Percentiles rank a stretch among this genome's conserved stretches.
phyloP scores from a whole-genome alignment of 2,329 filamentous ascomycete species.

The Nothophaeocryptopus gaeumannii region DNA sequence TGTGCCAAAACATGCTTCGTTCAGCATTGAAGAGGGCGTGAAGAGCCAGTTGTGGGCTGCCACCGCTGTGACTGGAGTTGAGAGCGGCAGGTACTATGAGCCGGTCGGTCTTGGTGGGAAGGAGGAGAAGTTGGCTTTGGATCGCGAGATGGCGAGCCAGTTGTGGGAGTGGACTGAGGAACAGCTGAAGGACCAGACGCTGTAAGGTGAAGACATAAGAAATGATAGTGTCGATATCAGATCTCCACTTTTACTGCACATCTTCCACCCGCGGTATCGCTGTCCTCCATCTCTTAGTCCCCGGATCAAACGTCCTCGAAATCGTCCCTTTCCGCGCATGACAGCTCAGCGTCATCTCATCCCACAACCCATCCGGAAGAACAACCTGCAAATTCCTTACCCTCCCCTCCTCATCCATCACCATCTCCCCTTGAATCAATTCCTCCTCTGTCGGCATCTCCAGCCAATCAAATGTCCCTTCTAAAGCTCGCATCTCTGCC shows the following conservation, averaged over 20 bases:
- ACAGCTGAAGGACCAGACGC: slow-evolving; percentile 17
- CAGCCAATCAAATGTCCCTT: background rate
- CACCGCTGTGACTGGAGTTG: slow-evolving; percentile 10
- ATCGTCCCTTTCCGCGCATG: background rate
- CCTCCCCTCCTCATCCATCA: background rate
- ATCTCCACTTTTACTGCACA: too few relatives aligned
- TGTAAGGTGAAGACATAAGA: too few relatives aligned
- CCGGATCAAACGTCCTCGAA: background rate
- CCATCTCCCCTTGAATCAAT: background rate
- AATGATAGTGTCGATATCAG: too few relatives aligned
- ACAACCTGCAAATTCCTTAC: background rate
- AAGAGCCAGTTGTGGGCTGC: slow-evolving; percentile 26
- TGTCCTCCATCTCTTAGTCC: background rate
- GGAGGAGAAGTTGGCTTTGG: slow-evolving; percentile 23
- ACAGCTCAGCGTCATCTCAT: background rate
- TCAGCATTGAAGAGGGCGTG: slow-evolving; percentile 18
- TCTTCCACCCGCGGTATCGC: too few relatives aligned
- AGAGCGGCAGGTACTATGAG: slow-evolving; percentile 38
- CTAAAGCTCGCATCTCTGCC: too few relatives aligned
- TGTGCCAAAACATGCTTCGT: background rate
- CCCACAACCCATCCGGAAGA: background rate
- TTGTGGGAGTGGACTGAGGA: slow-evolving; percentile 37
- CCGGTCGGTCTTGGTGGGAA: slow-evolving; percentile 31
- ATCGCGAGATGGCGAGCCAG: slow-evolving; percentile 33
- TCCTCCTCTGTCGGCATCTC: background rate